A percentile compares a stretch with the other conserved stretches of the same genome.
phyloP scores from a whole-genome alignment of 139 green algal species.

The Tetradesmus lagerheimii region DNA sequence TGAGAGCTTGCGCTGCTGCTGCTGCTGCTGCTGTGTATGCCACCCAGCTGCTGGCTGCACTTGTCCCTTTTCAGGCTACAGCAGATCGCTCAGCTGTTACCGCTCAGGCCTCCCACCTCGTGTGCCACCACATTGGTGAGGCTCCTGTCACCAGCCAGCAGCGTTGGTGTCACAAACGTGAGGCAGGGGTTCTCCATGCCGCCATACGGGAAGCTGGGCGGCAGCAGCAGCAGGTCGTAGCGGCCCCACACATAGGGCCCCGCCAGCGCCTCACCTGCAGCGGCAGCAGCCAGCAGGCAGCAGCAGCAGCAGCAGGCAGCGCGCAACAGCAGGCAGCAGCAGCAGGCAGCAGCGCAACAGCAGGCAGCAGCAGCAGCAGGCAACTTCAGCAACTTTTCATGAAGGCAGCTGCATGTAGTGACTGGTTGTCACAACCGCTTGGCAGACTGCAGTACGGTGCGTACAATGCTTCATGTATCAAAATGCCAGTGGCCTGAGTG shows the following conservation, averaged over 20 bases:
- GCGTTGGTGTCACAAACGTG: conserved; percentile 92
- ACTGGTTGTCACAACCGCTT: too few species aligned
- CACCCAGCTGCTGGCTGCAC: too few species aligned
- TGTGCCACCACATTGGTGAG: conserved; percentile 47
- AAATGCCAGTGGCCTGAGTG: too few species aligned
- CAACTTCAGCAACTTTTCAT: too few species aligned
- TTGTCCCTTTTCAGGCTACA: too few species aligned
- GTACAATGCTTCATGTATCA: too few species aligned
- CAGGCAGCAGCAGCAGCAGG: not conserved
- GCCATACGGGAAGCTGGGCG: conserved; percentile 68
- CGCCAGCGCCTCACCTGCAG: conserved; percentile 82
- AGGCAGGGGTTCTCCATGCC: conserved; percentile 95
- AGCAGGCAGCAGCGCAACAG: not conserved
- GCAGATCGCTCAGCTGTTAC: too few species aligned
- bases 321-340: not conserved
- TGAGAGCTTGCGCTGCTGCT: too few species aligned
- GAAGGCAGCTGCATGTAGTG: too few species aligned
- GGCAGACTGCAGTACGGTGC: too few species aligned
- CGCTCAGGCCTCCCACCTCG: not conserved
- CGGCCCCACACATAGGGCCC: conserved; percentile 92
- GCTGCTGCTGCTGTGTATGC: too few species aligned
- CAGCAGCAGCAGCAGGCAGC: too few species aligned
- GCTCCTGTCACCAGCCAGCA: conserved; percentile 90
- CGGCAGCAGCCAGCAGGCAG: not conserved
- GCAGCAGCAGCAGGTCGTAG: conserved; percentile 96